Evolutionary conservation across 164 flowering plant species (phyloP), one percentile per base, ranked within the genome.

Genomic region (Buxus sempervirens): DNA sequence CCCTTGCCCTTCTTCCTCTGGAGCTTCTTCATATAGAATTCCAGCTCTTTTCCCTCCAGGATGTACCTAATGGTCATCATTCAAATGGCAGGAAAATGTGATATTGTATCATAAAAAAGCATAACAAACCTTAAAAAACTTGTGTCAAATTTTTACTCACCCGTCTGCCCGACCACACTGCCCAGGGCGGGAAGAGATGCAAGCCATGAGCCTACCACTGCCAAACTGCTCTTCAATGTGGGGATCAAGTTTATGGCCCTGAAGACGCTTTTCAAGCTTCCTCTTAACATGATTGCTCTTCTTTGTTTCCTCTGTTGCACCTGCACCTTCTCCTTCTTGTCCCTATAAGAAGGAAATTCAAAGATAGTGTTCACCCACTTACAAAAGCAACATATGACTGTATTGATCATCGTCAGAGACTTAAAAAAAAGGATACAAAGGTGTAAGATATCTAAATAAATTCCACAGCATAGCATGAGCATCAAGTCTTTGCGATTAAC

Each of bases 1-100:
- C 78, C 75, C 72, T 77, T 77, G 72, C 80, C 80, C 62, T 77
- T 73, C 74, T 77, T 73, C 72, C 72, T 70, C 38, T 73, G 80
- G 42, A 77, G 16, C 69, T 73, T 77, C 66, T 73, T 77, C 74
- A 58, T 66, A 48, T 77, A 77, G 25, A 77, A 77, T 58, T 77
- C 80, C 22, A 77, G 77, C 74, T 77, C 77, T 63, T 77, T 77
- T 6, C 80, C 80, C 59, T 77, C 80, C 69, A 77, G 54, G 54
- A 77, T 73, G 63, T 77, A 77, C 22, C 76, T 76, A 63, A 55
- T 7, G 20, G 65, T 24, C 1, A 57, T 21, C 10, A 21, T 23
- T 57, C 0, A 57, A 57, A 15, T 14, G 16, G 27, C 60, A 9
- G 16, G 25, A 12, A 21, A 57, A 21, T 45, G 14, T 5, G 51